Conservation (phyloP, 768 basidiomycete genomes). For the Suillus occidentalis region DNA sequence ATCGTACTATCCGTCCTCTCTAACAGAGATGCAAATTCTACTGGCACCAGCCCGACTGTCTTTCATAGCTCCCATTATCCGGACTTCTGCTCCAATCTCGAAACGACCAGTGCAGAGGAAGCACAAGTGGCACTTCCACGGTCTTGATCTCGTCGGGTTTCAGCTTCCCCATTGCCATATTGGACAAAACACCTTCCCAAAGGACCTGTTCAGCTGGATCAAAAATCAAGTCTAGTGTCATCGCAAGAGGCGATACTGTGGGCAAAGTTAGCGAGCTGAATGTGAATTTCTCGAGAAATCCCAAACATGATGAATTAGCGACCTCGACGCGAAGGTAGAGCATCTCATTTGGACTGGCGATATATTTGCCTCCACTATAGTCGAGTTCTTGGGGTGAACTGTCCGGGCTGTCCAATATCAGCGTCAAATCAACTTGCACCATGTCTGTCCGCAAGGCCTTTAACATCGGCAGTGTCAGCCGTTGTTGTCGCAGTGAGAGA, state of each 20-base stretch:
- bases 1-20: conserved; percentile 7
- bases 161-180: conserved; percentile 66
- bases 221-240: conserved; percentile 53
- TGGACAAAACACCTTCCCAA: conserved; percentile 63
- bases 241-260: conserved; percentile 51
- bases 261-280: neutral
- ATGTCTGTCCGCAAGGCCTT: conserved; percentile 71
- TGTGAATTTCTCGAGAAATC: conserved; percentile 6
- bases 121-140: conserved; percentile 63
- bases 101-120: conserved; percentile 75
- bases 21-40: conserved; percentile 17
- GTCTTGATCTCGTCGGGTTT: conserved; percentile 51
- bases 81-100: conserved; percentile 41
- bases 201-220: conserved; percentile 67
- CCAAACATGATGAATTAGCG: conserved; percentile 69
- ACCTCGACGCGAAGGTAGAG: conserved; percentile 57
- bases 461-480: conserved; percentile 78
- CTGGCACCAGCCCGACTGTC: conserved; percentile 23
- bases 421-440: conserved; percentile 55
- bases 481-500: conserved; percentile 74
- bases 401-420: conserved; percentile 36
- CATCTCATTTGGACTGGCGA: conserved; percentile 60
- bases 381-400: conserved; percentile 15
- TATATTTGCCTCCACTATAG: conserved; percentile 39
- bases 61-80: conserved; percentile 22